These are phyloP conservation scores for Triticum timopheevii DNA, from an alignment of 176 grass and related monocot species.

Conservation along the genomic window DNA sequence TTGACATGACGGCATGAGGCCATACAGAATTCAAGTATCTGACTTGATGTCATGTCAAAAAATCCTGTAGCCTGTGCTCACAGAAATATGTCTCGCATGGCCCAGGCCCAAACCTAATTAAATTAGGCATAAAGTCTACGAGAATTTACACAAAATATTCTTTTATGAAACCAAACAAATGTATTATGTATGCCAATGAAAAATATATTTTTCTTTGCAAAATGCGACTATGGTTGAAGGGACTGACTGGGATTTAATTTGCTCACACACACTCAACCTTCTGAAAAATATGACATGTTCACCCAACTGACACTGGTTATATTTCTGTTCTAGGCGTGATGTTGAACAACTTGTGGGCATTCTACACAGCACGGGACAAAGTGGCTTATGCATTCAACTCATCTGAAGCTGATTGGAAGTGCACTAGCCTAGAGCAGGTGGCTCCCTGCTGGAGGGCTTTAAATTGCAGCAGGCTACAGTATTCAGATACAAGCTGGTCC, in stretches of 20 bases:
- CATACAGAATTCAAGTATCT: background rate
- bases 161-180: slow-evolving; percentile 3
- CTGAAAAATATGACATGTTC: background rate
- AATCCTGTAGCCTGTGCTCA: background rate
- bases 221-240: background rate
- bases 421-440: background rate
- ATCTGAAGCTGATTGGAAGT: background rate
- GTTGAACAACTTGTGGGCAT: slow-evolving; percentile 6
- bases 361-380: background rate
- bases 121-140: background rate
- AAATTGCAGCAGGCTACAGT: background rate
- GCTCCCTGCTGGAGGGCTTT: background rate
- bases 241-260: background rate
- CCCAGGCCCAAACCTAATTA: background rate
- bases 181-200: background rate
- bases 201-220: background rate
- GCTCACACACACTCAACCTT: background rate
- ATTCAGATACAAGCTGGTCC: background rate
- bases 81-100: background rate
- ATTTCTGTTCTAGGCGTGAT: background rate
- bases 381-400: background rate
- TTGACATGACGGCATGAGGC: background rate
- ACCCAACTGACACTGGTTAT: background rate
- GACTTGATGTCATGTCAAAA: background rate
- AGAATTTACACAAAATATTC: background rate